Evolutionary conservation across 2,329 filamentous ascomycete genomes (phyloP).

Genomic region (Phyllosticta citriasiana): DNA sequence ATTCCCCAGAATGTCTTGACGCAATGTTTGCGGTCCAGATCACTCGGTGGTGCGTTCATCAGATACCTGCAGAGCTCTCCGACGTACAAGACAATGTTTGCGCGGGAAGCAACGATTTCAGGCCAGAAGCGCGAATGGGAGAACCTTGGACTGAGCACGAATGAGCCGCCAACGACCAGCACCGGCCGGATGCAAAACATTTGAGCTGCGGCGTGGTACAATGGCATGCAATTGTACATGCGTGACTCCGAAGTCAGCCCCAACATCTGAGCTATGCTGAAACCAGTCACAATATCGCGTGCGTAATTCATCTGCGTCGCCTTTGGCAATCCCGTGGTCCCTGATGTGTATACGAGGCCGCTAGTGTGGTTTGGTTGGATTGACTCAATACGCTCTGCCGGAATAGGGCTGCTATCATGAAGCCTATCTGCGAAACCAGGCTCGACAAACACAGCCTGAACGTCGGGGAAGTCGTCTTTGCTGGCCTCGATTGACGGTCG

Average conservation of each 20-base stretch:
- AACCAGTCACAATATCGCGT: slow-evolving; percentile 30
- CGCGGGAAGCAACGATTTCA: slow-evolving; percentile 56
- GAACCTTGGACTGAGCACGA: slow-evolving; percentile 60
- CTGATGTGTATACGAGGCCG: slow-evolving; percentile 42
- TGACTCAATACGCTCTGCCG: slow-evolving; percentile 17
- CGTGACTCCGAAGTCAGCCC: slow-evolving; percentile 41
- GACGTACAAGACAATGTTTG: slow-evolving; percentile 67
- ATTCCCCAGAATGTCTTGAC: slow-evolving; percentile 55
- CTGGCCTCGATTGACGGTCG: slow-evolving; percentile 17
- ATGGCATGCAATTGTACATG: slow-evolving; percentile 69
- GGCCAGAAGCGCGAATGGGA: slow-evolving; percentile 63
- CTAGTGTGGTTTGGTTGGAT: slow-evolving; percentile 32
- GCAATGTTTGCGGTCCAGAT: slow-evolving; percentile 49
- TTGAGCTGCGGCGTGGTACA: slow-evolving; percentile 65
- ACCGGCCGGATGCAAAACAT: slow-evolving; percentile 41
- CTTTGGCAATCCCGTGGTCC: slow-evolving; percentile 62
- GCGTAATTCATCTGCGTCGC: slow-evolving; percentile 39
- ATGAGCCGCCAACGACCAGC: slow-evolving; percentile 45
- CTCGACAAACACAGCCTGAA: slow-evolving; percentile 42
- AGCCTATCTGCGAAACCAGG: slow-evolving; percentile 52
- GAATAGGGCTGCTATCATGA: slow-evolving; percentile 12
- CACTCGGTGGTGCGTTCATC: slow-evolving; percentile 53
- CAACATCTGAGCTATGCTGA: slow-evolving; percentile 27
- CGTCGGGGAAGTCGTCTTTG: slow-evolving; percentile 16
- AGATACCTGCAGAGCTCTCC: slow-evolving; percentile 69